Evolutionary conservation across 1,284 basidiomycete genomes (phyloP), one percentile per base, ranked within the genome.

Genomic region (Sparassis latifolia): DNA sequence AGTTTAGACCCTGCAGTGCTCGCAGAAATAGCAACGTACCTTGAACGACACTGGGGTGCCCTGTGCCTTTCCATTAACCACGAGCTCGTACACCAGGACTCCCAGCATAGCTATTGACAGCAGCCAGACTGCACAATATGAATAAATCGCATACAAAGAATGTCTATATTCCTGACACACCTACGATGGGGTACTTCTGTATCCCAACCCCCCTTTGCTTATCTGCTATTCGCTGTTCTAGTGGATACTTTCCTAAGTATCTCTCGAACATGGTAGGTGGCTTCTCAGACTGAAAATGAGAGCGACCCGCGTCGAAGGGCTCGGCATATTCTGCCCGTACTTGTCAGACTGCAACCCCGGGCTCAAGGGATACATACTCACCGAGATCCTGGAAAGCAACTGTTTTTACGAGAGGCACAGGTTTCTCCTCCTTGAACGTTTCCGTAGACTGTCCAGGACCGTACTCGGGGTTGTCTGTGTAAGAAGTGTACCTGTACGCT

Each of bases 151-250:
- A 20, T 20, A 20, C 20, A 20, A 20, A 20, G 20, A 20, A 20
- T 20, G 20, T 20, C 20, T 20, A 45, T 35, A 68, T 66, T 39
- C 43, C 54, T 30, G 49, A 70, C 74, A 55, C 51, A 90, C 87
- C 79, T 51, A 89, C 76, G 54, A 87, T 79, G 5, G 95, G 89
- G 65, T 86, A 79, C 49, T 67, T 78, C 67, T 98, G 95, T 27
- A 90, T 76, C 4, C 89, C 89, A 41, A 95, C 77, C 1, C 91
- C 90, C 43, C 86, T 77, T 62, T 81, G 86, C 73, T 92, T 93
- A 62, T 88, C 76, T 60, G 92, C 86, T 63, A 94, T 92, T 42
- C 86, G 78, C 62, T 92, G 89, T 55, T 88, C 78, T n/a, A 92
- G 54, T 0, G 89, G 86, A 50, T 84, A 82, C 58, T 70, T 46